Percentiles rank a stretch among this genome's conserved stretches.
These are phyloP conservation scores for Solidago caesia DNA, from an alignment of 129 eudicot genomes.

Conservation along the genomic window DNA sequence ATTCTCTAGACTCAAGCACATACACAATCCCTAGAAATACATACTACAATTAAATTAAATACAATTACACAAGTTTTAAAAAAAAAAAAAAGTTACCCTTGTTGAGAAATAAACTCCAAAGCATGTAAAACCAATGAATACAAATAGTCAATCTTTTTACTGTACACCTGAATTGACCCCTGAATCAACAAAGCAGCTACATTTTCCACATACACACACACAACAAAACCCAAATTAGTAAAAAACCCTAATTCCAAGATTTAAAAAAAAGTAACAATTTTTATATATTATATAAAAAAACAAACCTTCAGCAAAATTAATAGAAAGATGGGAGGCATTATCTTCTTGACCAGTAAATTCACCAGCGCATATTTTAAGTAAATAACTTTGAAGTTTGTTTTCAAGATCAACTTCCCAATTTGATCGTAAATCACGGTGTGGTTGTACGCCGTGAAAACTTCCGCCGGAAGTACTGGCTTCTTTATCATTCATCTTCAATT, in stretches of 20 bases:
- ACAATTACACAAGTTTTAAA: neutral
- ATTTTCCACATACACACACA: conserved; percentile 23
- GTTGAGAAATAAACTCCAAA: conserved; percentile 78
- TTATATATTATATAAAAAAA: neutral
- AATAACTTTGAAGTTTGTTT: conserved; percentile 74
- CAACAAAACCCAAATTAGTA: neutral
- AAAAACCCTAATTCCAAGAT: conserved; percentile 19
- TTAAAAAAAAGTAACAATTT: neutral
- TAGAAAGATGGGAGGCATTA: conserved; percentile 38
- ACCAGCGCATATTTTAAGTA: conserved; percentile 90
- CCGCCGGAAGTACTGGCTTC: conserved; percentile 41
- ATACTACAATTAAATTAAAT: neutral
- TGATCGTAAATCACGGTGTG: conserved; percentile 77
- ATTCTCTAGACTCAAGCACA: too few relatives aligned
- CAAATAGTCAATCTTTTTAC: conserved; percentile 88
- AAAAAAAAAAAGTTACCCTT: conserved; percentile 46
- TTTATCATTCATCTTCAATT: conserved; percentile 50
- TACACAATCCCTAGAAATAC: neutral
- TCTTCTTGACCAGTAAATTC: conserved; percentile 53
- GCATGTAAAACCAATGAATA: conserved; percentile 87
- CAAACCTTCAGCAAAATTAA: conserved; percentile 92
- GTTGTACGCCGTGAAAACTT: conserved; percentile 60
- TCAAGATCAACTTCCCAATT: conserved; percentile 96
- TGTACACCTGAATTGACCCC: conserved; percentile 89
- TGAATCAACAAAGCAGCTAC: conserved; percentile 94